Evolutionary conservation across 2,329 filamentous ascomycete genomes (phyloP), one percentile per base, ranked within the genome.

Genomic region (Monilinia fructigena): DNA sequence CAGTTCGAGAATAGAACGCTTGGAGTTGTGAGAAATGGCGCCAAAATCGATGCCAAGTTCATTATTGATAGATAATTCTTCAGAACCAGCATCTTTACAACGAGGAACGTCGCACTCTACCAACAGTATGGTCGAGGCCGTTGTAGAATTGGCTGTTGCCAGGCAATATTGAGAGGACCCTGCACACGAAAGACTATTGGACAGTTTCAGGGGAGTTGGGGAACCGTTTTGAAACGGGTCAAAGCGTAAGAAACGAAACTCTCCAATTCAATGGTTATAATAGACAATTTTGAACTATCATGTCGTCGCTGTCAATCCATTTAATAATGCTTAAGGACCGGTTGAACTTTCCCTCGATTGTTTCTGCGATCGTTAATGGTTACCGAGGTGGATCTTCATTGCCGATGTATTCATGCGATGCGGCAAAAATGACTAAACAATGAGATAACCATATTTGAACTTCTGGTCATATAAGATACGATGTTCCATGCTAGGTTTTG

Each of bases 181-280:
- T 61, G 45, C 47, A 42, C 26, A 18, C n/a, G 40, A 35, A 45
- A 56, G 53, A 28, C 12, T 14, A 47, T 45, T 31, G 47, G 55
- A 35, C 26, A 35, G 56, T 64, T 64, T 64, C 62, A 64, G 28
- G 38, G 62, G 31, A 53, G 47, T 53, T 53, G 59, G 16, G 47
- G 40, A 64, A 56, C 20, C 53, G 53, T 55, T 55, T 56, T 40
- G 62, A 64, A 64, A 64, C 62, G n/a, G 52, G 14, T 18, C 53
- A 50, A 56, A 64, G 52, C 62, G 62, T 14, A 38, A 47, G 6
- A 35, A 28, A 47, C 6, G 56, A 35, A 48, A 59, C 12, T 4
- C 18, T 48, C 56, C 28, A 59, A 26, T 48, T 48, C 20, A n/a
- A 14, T 48, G 56, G 45, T 47, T 48, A 23, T 23, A 20, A n/a